Base-by-base conservation (phyloP, 345 rosid species). In the Angophora floribunda region DNA sequence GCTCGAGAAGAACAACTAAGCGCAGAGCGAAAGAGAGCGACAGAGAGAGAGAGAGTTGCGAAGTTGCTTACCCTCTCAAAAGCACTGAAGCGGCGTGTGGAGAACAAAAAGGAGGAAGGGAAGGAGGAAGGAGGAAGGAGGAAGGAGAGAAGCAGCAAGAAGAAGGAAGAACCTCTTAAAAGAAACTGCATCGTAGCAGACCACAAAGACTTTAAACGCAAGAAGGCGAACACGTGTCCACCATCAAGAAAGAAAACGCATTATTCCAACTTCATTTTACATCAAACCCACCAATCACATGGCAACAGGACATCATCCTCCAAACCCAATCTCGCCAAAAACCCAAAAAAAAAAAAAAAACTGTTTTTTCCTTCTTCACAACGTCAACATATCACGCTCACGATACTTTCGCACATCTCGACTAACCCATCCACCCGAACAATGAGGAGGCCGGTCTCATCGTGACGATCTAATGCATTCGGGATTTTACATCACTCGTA, bases 351-450 rank as follows among this genome's bases (percentile, higher is more conserved):
- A 65, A 67, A 16, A 30, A 5, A 67, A 30, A 7, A 19, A 26
- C 30, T 6, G 0, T 13, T 4, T 30, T 65, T 30, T 30, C 4
- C 1, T 6, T 61, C 8, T 22, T 22, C 12, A 4, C 4, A 57
- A 67, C 75, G 36, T 26, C 49, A 13, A 21, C 26, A 6, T 5
- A 26, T 6, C 7, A 65, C 78, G 80, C 45, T 11, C 10, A 8
- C 45, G 32, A 36, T 6, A 75, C 13, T 41, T 75, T 10, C 15
- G 49, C 82, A 10, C 3, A 75, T 41, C 26, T 75, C 49, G 26
- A 75, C 82, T 19, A 0, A 41, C 22, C 6, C 28, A 0, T 16
- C 82, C 3, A 4, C 5, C 9, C 24, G 6, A 2, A 36, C 21
- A 17, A 14, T 8, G 41, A 36, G 41, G 41, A 36, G 41, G 41